Evolutionary conservation across 2,329 filamentous ascomycete genomes (phyloP), one percentile per base, ranked within the genome.

Genomic region (Neobulgaria alba): DNA sequence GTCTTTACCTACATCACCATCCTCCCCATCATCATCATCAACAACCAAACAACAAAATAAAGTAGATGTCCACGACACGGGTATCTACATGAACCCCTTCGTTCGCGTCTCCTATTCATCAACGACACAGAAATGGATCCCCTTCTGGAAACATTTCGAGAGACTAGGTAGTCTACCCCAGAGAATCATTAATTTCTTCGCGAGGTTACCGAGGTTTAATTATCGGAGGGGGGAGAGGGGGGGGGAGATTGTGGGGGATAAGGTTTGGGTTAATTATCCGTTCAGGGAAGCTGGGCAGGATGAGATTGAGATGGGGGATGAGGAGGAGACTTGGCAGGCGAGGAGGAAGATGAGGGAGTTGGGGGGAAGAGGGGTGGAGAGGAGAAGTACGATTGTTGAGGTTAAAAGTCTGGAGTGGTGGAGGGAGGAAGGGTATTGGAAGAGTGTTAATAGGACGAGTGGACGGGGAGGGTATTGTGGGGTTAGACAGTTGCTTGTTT

Each of bases 31-130:
- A 20, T 41, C 38, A 10, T 16, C 14, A 5, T 15, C 19, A 12
- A 16, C 1, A 3, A n/a, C 2, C 5, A 38, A 3, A 17, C 16
- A 20, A 23, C 10, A 4, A 16, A 31, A 36, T 39, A 33, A 61
- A 54, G 2, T 64, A 63, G n/a, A 62, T 56, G 10, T 56, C 54
- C 39, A 60, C 57, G 31, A 62, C 29, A 70, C 71, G 0, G 77
- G 75, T 2, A 78, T 85, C 38, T 87, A 76, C 55, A 75, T 87
- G 67, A 88, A 88, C 55, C 83, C 83, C 0, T 87, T 75, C 54
- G 73, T 88, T 32, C 75, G 83, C 14, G 80, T 85, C 3, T 77
- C 82, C 1, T 87, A 88, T 57, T 71, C 74, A 34, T 61, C 66
- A 20, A 56, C 57, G 3, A 75, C 77, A 0, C 67, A 83, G 7